These are phyloP conservation scores for Piper longum DNA, from an alignment of 164 flowering plant species.

Conservation along the genomic window DNA sequence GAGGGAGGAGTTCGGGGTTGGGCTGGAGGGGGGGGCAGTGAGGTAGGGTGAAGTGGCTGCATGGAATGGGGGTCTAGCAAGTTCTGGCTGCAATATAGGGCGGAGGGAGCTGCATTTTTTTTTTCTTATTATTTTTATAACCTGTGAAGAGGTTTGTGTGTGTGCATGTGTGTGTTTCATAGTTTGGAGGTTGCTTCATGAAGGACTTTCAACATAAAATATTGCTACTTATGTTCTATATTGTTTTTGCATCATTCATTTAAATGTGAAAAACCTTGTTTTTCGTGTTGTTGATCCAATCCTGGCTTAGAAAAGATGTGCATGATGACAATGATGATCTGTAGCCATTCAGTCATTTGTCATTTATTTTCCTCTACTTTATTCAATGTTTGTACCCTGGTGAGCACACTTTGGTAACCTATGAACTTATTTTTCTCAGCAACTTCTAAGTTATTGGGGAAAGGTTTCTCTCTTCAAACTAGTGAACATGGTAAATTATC, in stretches of 20 bases:
- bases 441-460: slow-evolving; percentile 49
- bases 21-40: too few relatives aligned
- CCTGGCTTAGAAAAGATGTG: neutral
- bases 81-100: too few relatives aligned
- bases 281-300: neutral
- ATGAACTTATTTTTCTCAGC: slow-evolving; percentile 30
- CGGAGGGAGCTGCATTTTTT: too few relatives aligned
- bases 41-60: too few relatives aligned
- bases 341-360: neutral
- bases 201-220: neutral
- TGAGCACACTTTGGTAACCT: too few relatives aligned
- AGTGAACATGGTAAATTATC: slow-evolving; percentile 23
- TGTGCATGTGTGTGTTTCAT: too few relatives aligned
- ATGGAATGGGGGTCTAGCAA: too few relatives aligned
- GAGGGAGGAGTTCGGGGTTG: too few relatives aligned
- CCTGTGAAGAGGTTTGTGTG: too few relatives aligned
- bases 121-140: too few relatives aligned
- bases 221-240: neutral
- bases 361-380: neutral
- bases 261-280: neutral
- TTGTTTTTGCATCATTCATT: neutral
- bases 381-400: too few relatives aligned
- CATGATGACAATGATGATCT: neutral
- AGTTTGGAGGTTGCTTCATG: too few relatives aligned
- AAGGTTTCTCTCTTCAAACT: slow-evolving; percentile 44